phyloP scores from a whole-genome alignment of 345 rosid genomes.

The Eucalyptus decipiens region DNA sequence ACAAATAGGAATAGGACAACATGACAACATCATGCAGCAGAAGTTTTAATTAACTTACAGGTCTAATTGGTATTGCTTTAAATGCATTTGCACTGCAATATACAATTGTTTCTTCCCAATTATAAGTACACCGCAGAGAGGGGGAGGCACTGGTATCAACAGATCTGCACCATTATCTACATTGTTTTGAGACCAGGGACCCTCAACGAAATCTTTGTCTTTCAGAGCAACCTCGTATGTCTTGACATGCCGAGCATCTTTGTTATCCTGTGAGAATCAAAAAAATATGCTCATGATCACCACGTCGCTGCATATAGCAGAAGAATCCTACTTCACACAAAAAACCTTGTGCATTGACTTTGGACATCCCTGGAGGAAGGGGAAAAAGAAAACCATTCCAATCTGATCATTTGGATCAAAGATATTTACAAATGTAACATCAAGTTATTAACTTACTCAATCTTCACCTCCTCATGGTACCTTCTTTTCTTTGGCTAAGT shows the following conservation, averaged over 20 bases:
- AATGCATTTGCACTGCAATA: slow-evolving; percentile 86
- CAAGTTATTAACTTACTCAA: background rate
- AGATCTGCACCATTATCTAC: slow-evolving; percentile 92
- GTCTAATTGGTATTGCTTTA: slow-evolving; percentile 74
- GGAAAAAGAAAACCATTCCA: background rate
- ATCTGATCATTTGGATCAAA: background rate
- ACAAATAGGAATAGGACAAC: background rate
- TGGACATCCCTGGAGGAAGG: background rate
- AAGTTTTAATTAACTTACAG: slow-evolving; percentile 31
- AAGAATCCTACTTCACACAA: background rate
- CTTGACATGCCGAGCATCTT: slow-evolving; percentile 96
- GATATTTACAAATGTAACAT: background rate
- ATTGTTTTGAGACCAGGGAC: slow-evolving; percentile 94
- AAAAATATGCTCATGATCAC: background rate
- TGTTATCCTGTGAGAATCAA: slow-evolving; percentile 57
- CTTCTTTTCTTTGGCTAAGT: background rate
- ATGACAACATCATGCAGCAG: background rate
- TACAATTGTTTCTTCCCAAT: slow-evolving; percentile 93
- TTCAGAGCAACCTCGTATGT: slow-evolving; percentile 92
- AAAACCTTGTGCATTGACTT: background rate
- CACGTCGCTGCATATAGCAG: background rate
- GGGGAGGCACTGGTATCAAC: slow-evolving; percentile 93
- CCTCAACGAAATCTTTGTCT: slow-evolving; percentile 96
- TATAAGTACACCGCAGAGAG: slow-evolving; percentile 96
- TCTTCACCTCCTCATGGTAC: too few relatives aligned